A percentile compares a stretch with the other conserved stretches of the same genome.
Conservation (phyloP, 139 green algal genomes). For the Zygnema circumcarinatum region DNA sequence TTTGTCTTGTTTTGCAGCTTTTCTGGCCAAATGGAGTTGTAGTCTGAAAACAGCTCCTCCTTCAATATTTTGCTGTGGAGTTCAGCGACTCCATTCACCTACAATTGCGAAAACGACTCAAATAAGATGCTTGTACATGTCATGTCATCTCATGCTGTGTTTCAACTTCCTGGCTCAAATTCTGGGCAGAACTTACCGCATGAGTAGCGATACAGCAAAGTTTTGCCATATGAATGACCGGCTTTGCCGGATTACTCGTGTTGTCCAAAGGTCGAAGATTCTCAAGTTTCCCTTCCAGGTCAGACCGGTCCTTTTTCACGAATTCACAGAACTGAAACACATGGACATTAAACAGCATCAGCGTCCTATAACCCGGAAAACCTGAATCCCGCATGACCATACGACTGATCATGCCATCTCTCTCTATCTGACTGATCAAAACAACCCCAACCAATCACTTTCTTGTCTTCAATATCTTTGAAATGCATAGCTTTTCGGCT, state of each 20-base stretch:
- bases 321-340: constrained; percentile 18
- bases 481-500: no score
- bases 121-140: background rate
- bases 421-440: no score
- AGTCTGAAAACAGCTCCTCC: constrained; percentile 83
- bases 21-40: constrained; percentile 74
- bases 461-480: no score
- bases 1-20: constrained; percentile 99
- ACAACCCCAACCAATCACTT: no score
- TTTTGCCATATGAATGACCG: constrained; percentile 92
- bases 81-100: constrained; percentile 90
- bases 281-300: background rate
- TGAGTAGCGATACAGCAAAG: constrained; percentile 85
- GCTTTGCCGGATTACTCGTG: constrained; percentile 17
- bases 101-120: constrained; percentile 79
- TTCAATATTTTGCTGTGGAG: constrained; percentile 96
- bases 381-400: no score
- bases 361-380: no score
- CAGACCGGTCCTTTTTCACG: background rate
- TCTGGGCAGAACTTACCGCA: constrained; percentile 65
- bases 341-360: no score
- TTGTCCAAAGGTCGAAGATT: background rate
- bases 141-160: no score
- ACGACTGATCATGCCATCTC: no score
- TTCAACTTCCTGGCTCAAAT: no score